Evolutionary conservation across 345 rosid species (phyloP).

Genomic region (Linum tenue): DNA sequence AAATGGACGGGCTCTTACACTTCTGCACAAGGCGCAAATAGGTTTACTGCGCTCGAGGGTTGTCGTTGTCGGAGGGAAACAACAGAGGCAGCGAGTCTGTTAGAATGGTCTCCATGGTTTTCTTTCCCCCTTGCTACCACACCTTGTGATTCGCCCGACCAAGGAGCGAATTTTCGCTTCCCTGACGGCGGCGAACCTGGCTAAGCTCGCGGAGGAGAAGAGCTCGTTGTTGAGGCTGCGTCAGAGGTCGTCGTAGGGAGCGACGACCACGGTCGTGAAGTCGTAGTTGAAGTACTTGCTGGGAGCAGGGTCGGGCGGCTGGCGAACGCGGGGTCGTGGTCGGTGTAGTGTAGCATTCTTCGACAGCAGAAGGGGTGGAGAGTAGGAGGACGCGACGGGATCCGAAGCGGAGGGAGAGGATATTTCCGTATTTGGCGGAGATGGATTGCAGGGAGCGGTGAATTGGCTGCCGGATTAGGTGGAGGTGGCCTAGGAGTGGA

Average conservation of each 20-base stretch:
- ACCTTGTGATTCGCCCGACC: slow-evolving; percentile 1
- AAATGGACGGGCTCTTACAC: too few relatives aligned
- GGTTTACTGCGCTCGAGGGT: too few relatives aligned
- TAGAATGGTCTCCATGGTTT: not conserved
- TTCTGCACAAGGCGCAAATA: too few relatives aligned
- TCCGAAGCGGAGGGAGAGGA: slow-evolving; percentile 19
- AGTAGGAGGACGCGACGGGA: slow-evolving; percentile 14
- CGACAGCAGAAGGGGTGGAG: slow-evolving; percentile 14
- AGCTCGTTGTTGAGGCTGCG: slow-evolving; percentile 12
- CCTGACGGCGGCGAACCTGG: slow-evolving; percentile 6
- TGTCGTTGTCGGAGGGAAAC: too few relatives aligned
- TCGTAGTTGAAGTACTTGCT: slow-evolving; percentile 19
- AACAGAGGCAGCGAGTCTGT: too few relatives aligned
- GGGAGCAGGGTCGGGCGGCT: slow-evolving; percentile 12
- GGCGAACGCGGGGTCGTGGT: slow-evolving; percentile 11
- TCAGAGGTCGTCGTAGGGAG: slow-evolving; percentile 16
- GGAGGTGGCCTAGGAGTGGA: slow-evolving; percentile 46
- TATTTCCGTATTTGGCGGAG: slow-evolving; percentile 20
- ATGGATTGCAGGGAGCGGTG: slow-evolving; percentile 14
- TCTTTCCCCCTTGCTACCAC: not conserved
- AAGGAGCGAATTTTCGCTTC: slow-evolving; percentile 4
- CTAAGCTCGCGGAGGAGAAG: slow-evolving; percentile 12
- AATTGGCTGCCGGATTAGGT: slow-evolving; percentile 23
- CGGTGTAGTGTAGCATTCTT: slow-evolving; percentile 13
- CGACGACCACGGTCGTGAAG: slow-evolving; percentile 11